Evolutionary conservation across 2,329 filamentous ascomycete genomes (phyloP), one percentile per base, ranked within the genome.

Genomic region (Epichloe brachyelytri): DNA sequence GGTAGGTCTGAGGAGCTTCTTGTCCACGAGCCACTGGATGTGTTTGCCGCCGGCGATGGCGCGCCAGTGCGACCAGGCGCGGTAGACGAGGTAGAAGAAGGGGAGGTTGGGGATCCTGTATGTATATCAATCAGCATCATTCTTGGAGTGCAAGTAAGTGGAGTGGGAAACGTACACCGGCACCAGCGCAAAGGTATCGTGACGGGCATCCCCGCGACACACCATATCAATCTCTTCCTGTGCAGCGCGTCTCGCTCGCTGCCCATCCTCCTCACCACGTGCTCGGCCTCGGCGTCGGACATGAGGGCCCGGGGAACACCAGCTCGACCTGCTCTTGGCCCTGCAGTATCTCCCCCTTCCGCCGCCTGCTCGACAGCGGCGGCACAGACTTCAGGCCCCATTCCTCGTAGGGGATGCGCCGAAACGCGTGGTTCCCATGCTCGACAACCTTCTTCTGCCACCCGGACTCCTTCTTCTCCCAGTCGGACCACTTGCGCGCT

Each of bases 341-440:
- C 49, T 79, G 66, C 20, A 82, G 66, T 19, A 82, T 61, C 59
- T 86, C 80, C 49, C 86, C 81, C 46, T 78, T 72, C 58, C 79
- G 76, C 52, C 82, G 76, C 57, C 80, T 77, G 52, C 80, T 72
- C 41, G 82, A 88, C 58, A 95, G 74, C 20, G 90, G 84, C 43
- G 93, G 93, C 49, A 98, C 83, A 37, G 88, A 95, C 71, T 97
- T 97, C 58, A 98, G 76, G 0, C 88, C 89, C 93, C 93, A 98
- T 83, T 98, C 93, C 69, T 97, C 87, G 65, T 87, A 96, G 3
- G 93, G 87, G 61, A 98, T 95, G 55, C 88, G 81, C 60, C 87
- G 83, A 54, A 98, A 79, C 15, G 88, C 81, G 46, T 81, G 74
- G 69, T 98, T 96, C 51, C 93, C 93, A 67, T 91, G 94, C 53